phyloP scores from a whole-genome alignment of 352 stramenopile species.

The Phytophthora nicotianae region DNA sequence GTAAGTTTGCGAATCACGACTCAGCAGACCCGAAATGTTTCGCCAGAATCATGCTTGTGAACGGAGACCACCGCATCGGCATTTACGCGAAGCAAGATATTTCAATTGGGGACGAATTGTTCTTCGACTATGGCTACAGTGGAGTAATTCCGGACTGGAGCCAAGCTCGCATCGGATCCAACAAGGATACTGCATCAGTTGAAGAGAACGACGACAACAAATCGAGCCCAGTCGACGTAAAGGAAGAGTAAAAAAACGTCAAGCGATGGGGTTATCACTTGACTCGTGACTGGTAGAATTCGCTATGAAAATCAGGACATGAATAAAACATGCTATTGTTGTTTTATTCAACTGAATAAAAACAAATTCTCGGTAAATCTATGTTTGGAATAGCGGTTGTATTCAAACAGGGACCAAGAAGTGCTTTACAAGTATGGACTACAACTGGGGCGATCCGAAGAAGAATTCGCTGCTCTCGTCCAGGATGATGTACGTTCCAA shows the following conservation, averaged over 20 bases:
- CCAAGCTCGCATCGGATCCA: constrained; percentile 57
- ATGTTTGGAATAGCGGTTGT: constrained; percentile 26
- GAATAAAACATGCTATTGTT: too few relatives aligned
- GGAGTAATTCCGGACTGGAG: constrained; percentile 85
- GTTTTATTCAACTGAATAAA: too few relatives aligned
- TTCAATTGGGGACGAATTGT: constrained; percentile 79
- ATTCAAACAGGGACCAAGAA: too few relatives aligned
- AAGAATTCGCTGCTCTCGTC: constrained; percentile 77
- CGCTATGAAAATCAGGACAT: not conserved
- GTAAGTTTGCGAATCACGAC: constrained; percentile 93
- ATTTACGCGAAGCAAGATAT: constrained; percentile 94
- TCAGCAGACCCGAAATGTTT: constrained; percentile 82
- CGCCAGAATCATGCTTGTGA: constrained; percentile 89
- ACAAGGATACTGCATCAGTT: constrained; percentile 25
- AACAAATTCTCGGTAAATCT: constrained; percentile 1
- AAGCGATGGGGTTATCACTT: constrained; percentile 1
- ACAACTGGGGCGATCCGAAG: constrained; percentile 85
- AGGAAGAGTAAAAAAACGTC: constrained; percentile 24
- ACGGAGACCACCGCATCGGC: constrained; percentile 93
- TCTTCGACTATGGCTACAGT: constrained; percentile 87
- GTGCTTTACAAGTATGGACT: constrained; percentile 65
- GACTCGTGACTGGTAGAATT: not conserved
- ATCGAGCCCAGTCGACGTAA: constrained; percentile 7
- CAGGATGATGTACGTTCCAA: constrained; percentile 71
- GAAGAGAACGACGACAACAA: constrained; percentile 23